Evolutionary conservation across 2,329 filamentous ascomycete genomes (phyloP).

Genomic region (Fonsecaea multimorphosa): DNA sequence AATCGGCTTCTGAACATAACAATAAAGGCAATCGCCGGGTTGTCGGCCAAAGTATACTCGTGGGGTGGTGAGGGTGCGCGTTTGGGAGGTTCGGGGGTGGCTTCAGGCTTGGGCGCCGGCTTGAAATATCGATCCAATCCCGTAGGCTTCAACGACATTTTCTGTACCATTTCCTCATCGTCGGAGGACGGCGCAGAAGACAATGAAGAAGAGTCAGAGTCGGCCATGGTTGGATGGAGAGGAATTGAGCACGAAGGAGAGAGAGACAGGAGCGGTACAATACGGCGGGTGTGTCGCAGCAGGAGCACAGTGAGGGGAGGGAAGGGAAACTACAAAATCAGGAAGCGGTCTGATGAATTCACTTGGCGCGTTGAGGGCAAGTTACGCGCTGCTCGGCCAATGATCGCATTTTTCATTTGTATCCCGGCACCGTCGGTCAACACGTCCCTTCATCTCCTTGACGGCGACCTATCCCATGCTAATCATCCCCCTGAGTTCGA

Average conservation of each 20-base stretch:
- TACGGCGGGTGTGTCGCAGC: neutral
- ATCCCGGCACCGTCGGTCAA: conserved; percentile 4
- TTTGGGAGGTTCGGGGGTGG: conserved; percentile 73
- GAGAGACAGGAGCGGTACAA: neutral
- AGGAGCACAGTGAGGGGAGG: conserved; percentile 4
- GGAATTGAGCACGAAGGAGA: neutral
- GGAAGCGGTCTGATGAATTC: conserved; percentile 19
- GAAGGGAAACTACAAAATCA: conserved; percentile 5
- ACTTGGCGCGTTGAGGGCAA: conserved; percentile 21
- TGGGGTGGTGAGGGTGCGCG: conserved; percentile 86
- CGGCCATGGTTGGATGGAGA: conserved; percentile 50
- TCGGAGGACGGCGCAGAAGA: conserved; percentile 66
- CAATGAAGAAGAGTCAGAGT: conserved; percentile 63
- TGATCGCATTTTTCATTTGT: conserved; percentile 5
- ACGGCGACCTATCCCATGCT: neutral
- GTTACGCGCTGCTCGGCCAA: conserved; percentile 22
- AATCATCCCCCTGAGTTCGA: neutral
- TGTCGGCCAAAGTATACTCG: conserved; percentile 87
- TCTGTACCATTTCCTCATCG: conserved; percentile 57
- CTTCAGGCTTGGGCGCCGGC: conserved; percentile 43
- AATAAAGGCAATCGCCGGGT: conserved; percentile 94
- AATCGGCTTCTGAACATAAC: conserved; percentile 98
- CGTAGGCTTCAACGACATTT: conserved; percentile 47
- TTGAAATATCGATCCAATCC: conserved; percentile 58
- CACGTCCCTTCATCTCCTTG: neutral